Percentiles rank a stretch among this genome's conserved stretches.
Evolutionary conservation across 2,329 filamentous ascomycete species (phyloP).

Genomic region (Ophiobolus disseminans): DNA sequence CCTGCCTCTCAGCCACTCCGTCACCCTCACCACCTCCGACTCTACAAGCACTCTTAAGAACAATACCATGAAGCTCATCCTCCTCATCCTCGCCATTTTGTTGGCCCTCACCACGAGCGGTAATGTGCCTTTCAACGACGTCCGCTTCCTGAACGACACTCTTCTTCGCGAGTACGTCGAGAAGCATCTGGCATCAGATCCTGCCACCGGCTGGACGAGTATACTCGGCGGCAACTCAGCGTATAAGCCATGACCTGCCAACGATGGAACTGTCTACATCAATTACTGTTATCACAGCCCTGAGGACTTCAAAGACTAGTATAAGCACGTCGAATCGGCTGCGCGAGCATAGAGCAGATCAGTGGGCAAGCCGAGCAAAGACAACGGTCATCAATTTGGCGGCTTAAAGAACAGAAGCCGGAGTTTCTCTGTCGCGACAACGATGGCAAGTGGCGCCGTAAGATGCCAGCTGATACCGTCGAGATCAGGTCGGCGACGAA

Average conservation of each 20-base stretch:
- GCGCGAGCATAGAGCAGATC: neutral
- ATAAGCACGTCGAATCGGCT: neutral
- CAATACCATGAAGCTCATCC: neutral
- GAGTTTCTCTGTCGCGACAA: neutral
- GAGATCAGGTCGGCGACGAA: neutral
- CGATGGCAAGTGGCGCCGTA: neutral
- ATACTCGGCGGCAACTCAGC: no score
- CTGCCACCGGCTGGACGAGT: no score
- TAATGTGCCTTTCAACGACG: neutral
- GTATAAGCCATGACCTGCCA: no score
- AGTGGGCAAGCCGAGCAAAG: neutral
- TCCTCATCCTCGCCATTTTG: neutral
- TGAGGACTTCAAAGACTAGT: neutral
- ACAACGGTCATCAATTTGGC: neutral
- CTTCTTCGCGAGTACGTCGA: no score
- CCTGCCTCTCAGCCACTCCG: no score
- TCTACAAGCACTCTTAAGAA: no score
- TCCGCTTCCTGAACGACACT: no score
- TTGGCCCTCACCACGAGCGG: neutral
- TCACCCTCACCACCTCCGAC: no score
- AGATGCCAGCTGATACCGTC: neutral
- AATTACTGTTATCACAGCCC: neutral
- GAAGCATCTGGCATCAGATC: no score
- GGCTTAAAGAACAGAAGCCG: neutral
- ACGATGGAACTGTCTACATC: no score